phyloP scores from a whole-genome alignment of 305 asterid genomes.

The Rubia peregrina region DNA sequence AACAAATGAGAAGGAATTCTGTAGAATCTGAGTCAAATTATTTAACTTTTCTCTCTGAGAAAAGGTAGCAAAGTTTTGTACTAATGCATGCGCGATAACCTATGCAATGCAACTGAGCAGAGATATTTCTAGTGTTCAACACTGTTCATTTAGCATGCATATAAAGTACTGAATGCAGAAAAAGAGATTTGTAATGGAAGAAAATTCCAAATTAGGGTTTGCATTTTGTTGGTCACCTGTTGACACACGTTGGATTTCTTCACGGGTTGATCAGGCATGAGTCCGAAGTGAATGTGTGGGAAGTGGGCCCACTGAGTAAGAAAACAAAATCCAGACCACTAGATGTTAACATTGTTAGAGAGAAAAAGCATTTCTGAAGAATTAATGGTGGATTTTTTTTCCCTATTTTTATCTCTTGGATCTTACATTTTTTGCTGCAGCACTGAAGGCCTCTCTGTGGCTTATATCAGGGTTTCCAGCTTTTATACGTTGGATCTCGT shows the following conservation, averaged over 20 bases:
- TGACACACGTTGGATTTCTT: conserved; percentile 86
- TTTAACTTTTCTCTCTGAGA: not conserved
- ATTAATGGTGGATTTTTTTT: not conserved
- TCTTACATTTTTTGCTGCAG: conserved; percentile 99
- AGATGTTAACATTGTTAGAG: not conserved
- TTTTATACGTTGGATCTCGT: conserved; percentile 99
- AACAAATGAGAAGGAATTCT: not conserved
- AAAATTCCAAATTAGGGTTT: conserved; percentile 34
- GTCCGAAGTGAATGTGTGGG: conserved; percentile 98
- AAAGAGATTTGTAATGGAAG: conserved; percentile 1
- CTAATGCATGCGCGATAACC: conserved; percentile 10
- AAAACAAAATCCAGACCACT: conserved; percentile 22
- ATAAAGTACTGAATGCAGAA: not conserved
- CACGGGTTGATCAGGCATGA: conserved; percentile 99
- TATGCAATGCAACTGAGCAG: conserved; percentile 2
- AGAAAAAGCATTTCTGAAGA: conserved; percentile 1
- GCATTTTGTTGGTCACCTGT: conserved; percentile 55
- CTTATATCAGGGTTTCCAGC: conserved; percentile 99
- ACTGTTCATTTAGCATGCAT: conserved; percentile 12
- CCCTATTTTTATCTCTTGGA: conserved; percentile 22
- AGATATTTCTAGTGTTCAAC: conserved; percentile 1
- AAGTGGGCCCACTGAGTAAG: conserved; percentile 93
- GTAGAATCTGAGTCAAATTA: not conserved
- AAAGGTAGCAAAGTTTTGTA: not conserved
- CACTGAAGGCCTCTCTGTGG: conserved; percentile 99